A percentile compares a stretch with the other conserved stretches of the same genome.
These are phyloP conservation scores for Candida orba DNA, from an alignment of 805 yeast genomes.

Conservation along the genomic window DNA sequence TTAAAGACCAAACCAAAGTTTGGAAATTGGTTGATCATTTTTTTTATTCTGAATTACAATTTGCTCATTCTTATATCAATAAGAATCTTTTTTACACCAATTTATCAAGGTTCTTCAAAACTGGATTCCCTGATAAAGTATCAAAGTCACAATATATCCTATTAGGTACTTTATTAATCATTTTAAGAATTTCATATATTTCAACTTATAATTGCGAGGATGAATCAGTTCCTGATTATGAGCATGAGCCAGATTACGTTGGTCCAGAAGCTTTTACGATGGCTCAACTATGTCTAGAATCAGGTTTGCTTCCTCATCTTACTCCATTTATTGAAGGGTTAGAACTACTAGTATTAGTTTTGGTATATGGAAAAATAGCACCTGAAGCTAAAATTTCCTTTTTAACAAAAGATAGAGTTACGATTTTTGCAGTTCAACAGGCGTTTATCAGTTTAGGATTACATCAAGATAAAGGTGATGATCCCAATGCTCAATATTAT, in stretches of 20 bases:
- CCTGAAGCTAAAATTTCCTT: conserved; percentile 1
- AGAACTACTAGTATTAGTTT: conserved; percentile 1
- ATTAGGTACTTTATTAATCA: conserved; percentile 1
- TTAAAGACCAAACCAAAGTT: not conserved
- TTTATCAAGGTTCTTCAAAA: not conserved
- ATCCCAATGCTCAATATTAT: not conserved
- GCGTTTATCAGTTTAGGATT: not conserved
- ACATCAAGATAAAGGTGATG: not conserved
- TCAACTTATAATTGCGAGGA: conserved; percentile 3
- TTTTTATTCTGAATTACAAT: conserved; percentile 2
- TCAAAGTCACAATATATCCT: not conserved
- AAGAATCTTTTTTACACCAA: not conserved
- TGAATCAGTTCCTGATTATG: too few species aligned
- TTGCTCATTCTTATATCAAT: not conserved
- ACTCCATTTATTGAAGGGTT: not conserved
- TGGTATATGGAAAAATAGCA: not conserved
- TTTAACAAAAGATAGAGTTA: not conserved
- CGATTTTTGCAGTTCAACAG: not conserved
- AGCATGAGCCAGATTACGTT: not conserved
- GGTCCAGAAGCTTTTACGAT: conserved; percentile 4
- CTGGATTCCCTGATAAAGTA: not conserved
- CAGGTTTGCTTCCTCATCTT: not conserved
- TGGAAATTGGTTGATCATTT: conserved; percentile 7
- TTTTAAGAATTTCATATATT: conserved; percentile 3
- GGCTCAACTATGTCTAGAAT: conserved; percentile 3